Evolutionary conservation across 2,329 filamentous ascomycete species (phyloP), one percentile per base, ranked within the genome.

Genomic region (Ceratocystiopsis brevicomis): DNA sequence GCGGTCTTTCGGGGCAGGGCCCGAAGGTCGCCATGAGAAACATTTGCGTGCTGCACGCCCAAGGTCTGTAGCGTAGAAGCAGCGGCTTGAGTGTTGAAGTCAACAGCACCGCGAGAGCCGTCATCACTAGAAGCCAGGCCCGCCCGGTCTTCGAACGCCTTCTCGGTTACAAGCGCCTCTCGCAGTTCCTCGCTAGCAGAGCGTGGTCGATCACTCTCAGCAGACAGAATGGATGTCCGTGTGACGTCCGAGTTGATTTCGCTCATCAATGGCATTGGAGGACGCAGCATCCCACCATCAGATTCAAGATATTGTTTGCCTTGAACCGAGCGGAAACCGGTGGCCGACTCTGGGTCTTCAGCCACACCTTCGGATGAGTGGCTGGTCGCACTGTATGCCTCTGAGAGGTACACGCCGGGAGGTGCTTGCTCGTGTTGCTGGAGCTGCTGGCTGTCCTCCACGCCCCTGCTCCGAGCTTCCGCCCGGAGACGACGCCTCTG

Each of bases 231-330:
- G 0, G 88, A 95, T 15, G 81, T 81, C 52, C 88, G 72, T 0
- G 88, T 96, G 44, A 95, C 61, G 42, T 95, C 87, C 0, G 88
- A 93, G 50, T 83, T 81, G 45, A 93, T 73, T 44, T 85, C 83
- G 59, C 87, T 94, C 59, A 81, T 79, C 48, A 94, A 69, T 3
- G 88, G 88, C 79, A 95, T 85, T 6, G 83, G 83, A 8, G 86
- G 66, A 14, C 82, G 72, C 40, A 76, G 65, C 42, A 44, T 50
- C 19, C 40, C 37, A 2, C 25, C 35, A 13, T 44, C 40, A 2
- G 74, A 68, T 46, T 71, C 64, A 2, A 51, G 54, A 25, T 71
- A 65, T 9, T 71, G 70, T 36, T 68, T 66, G 12, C 69, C 68
- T 13, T 73, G 68, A 1, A 57, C 56, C 47, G 65, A 64, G 40